phyloP scores from a whole-genome alignment of 2,329 filamentous ascomycete species.

The Ceratocystis variospora region DNA sequence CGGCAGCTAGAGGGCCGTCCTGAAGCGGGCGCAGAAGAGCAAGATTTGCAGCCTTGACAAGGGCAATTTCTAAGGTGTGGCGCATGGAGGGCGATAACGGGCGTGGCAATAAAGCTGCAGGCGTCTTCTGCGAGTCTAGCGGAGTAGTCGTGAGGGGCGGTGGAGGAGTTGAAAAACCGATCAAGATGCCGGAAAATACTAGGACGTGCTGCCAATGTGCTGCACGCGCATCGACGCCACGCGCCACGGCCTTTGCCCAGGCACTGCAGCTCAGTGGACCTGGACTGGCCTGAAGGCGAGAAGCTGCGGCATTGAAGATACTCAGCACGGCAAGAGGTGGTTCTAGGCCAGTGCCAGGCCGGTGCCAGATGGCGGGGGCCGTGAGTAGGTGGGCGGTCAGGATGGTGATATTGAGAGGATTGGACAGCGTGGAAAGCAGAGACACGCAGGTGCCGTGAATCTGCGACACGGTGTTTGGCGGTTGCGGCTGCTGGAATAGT shows the following conservation, averaged over 20 bases:
- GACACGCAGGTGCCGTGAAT: conserved; percentile 53
- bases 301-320: conserved; percentile 55
- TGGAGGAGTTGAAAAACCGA: conserved; percentile 50
- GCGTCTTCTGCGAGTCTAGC: not conserved
- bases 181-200: conserved; percentile 63
- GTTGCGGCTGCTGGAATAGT: conserved; percentile 41
- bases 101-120: conserved; percentile 43
- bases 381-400: conserved; percentile 59
- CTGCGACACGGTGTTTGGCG: conserved; percentile 38
- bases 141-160: conserved; percentile 29
- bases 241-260: conserved; percentile 44
- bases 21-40: conserved; percentile 41
- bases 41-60: conserved; percentile 64
- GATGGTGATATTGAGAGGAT: conserved; percentile 60
- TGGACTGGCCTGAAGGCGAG: conserved; percentile 34
- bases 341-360: conserved; percentile 42
- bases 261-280: conserved; percentile 36
- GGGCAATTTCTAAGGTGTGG: conserved; percentile 54
- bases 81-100: conserved; percentile 51
- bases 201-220: conserved; percentile 71
- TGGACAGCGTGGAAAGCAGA: conserved; percentile 55
- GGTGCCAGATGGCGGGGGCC: conserved; percentile 56
- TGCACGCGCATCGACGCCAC: conserved; percentile 44
- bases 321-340: conserved; percentile 53
- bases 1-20: conserved; percentile 32